Conservation (phyloP, 169 alveolate species). For the Babesia bovis region DNA sequence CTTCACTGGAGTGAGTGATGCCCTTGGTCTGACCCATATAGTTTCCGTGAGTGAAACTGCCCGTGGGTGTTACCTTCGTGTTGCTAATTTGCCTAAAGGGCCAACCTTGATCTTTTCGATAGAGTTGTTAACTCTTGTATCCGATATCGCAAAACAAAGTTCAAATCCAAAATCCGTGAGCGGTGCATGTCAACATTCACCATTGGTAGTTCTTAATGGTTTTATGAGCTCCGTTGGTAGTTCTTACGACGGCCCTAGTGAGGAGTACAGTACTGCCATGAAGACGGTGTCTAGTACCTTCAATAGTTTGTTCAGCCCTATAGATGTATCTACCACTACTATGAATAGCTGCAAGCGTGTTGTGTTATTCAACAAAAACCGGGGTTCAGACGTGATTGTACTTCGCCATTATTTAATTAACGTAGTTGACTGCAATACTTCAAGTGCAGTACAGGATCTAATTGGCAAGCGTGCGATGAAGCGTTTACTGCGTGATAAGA, state of each 20-base stretch:
- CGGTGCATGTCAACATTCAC: constrained; percentile 40
- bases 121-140: constrained; percentile 35
- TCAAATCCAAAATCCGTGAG: constrained; percentile 44
- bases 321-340: constrained; percentile 48
- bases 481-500: constrained; percentile 32
- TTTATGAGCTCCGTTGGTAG: not conserved
- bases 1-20: constrained; percentile 51
- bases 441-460: constrained; percentile 57
- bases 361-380: constrained; percentile 43
- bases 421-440: constrained; percentile 61
- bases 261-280: constrained; percentile 27
- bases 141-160: constrained; percentile 47
- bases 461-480: constrained; percentile 40
- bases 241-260: not conserved
- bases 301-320: constrained; percentile 40
- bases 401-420: constrained; percentile 55
- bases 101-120: constrained; percentile 53
- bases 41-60: constrained; percentile 42
- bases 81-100: constrained; percentile 59
- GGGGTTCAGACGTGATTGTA: constrained; percentile 26
- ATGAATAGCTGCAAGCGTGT: constrained; percentile 54
- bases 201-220: constrained; percentile 54
- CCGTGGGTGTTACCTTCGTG: constrained; percentile 41
- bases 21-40: constrained; percentile 52
- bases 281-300: constrained; percentile 32